Conservation (phyloP, 2,329 filamentous ascomycete genomes). For the Aspergillus transmontanensis region DNA sequence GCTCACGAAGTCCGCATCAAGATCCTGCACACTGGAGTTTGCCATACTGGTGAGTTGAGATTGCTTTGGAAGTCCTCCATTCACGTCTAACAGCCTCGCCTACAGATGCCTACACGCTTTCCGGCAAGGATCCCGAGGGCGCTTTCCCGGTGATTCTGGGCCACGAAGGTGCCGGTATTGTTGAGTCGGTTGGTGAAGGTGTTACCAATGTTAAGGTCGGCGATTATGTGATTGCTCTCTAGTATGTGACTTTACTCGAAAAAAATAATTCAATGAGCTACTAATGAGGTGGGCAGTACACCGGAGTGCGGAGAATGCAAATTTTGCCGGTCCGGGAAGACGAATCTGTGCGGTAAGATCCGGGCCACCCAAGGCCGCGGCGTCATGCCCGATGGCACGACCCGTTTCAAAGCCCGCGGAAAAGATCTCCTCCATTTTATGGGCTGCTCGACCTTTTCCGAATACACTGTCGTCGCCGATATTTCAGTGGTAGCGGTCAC, state of each 20-base stretch:
- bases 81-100: not conserved
- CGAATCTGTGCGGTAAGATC: slow-evolving; percentile 98
- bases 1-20: slow-evolving; percentile 96
- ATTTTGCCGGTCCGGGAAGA: slow-evolving; percentile 99
- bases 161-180: slow-evolving; percentile 88
- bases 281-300: slow-evolving; percentile 60
- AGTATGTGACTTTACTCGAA: slow-evolving; percentile 56
- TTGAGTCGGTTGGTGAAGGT: slow-evolving; percentile 91
- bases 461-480: slow-evolving; percentile 98
- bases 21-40: slow-evolving; percentile 97
- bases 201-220: slow-evolving; percentile 93
- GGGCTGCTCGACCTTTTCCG: slow-evolving; percentile 97
- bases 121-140: slow-evolving; percentile 95
- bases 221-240: slow-evolving; percentile 87
- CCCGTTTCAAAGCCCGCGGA: slow-evolving; percentile 91
- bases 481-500: slow-evolving; percentile 97
- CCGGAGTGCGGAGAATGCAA: slow-evolving; percentile 98
- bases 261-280: not conserved
- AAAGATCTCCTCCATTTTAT: slow-evolving; percentile 98
- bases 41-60: slow-evolving; percentile 77
- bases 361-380: slow-evolving; percentile 93
- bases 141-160: slow-evolving; percentile 87
- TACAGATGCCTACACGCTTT: slow-evolving; percentile 89
- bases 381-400: slow-evolving; percentile 95
- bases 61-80: not conserved